A percentile compares a stretch with the other conserved stretches of the same genome.
Conservation (phyloP, 2,329 filamentous ascomycete species). For the Xylariomycetidae sp. region DNA sequence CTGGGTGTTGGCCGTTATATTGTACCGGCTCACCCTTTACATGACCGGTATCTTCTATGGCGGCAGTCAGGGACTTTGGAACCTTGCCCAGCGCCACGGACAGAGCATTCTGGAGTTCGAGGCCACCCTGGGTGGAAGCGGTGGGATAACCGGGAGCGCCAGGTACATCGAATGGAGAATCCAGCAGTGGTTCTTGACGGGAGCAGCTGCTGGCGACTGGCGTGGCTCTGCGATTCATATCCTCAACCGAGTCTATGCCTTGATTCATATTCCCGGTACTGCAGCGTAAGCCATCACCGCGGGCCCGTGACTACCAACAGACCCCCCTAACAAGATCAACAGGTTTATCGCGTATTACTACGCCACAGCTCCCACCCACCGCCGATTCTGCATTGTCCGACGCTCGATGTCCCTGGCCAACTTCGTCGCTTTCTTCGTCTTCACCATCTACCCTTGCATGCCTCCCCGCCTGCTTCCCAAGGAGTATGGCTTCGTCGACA, state of each 20-base stretch:
- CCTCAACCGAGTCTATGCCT: conserved; percentile 42
- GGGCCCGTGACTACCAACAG: neutral
- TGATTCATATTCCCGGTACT: conserved; percentile 45
- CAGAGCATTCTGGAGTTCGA: conserved; percentile 38
- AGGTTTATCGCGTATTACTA: conserved; percentile 42
- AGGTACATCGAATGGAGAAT: conserved; percentile 35
- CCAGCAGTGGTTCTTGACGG: conserved; percentile 23
- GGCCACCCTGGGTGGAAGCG: conserved; percentile 20
- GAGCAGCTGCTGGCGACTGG: conserved; percentile 30
- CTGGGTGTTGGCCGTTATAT: conserved; percentile 60
- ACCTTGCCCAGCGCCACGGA: conserved; percentile 38
- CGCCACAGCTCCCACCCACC: conserved; percentile 32
- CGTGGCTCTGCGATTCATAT: conserved; percentile 32
- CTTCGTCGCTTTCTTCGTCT: conserved; percentile 39
- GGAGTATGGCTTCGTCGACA: conserved; percentile 41
- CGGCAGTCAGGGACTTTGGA: conserved; percentile 37
- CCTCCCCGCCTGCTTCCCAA: conserved; percentile 41
- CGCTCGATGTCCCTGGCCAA: conserved; percentile 44
- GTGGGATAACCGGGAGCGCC: conserved; percentile 20
- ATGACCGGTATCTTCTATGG: conserved; percentile 45
- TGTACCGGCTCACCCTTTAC: conserved; percentile 55
- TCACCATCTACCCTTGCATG: conserved; percentile 41
- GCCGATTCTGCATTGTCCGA: conserved; percentile 30
- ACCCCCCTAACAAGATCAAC: no score
- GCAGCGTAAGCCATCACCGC: conserved; percentile 30